Base-by-base conservation (phyloP, 805 yeast species). In the Candida berthetii region DNA sequence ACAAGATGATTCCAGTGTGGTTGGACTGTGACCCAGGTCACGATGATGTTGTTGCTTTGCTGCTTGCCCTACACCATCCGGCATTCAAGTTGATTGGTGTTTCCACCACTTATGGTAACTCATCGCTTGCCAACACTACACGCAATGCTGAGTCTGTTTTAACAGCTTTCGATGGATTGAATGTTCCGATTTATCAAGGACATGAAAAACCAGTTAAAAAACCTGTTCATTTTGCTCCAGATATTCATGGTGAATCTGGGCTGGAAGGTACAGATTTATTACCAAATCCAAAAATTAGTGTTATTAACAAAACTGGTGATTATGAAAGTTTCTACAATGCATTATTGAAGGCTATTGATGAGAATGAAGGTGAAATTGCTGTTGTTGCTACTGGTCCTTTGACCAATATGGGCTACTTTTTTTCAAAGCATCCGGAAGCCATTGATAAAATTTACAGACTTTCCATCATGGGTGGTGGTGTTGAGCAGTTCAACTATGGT, bases 1-100 rank as follows among this genome's bases (percentile, higher is more conserved):
- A 11, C 19, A 17, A 16, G 24, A 36, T 27, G 37, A 74, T 80
- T 17, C 95, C 95, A 0, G 53, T 88, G 5, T 88, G 96, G 96
- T 60, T 88, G 11, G 96, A 88, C 61, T 88, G 96, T 60, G 96
- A 88, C 55, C 95, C 96, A 0, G 96, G 96, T 2, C 93, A 84
- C 53, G 96, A 88, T 55, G 96, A 88, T 53, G 82, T 85, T 2
- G 72, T 85, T 36, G 96, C 93, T 4, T 68, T 88, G 7, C 62
- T 85, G 9, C 48, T 88, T 20, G 78, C 86, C 0, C 65, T 76
- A 7, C 76, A 72, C 53, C 74, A 79, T 47, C 85, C 87, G 0
- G 62, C 69, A 20, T 51, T 61, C 53, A 16, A 60, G 10, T 39
- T 55, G 16, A 41, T 54, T 10, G 70, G 65, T 4, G 68, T 60